Conservation (phyloP, 192 early-diverging fungal species). For the Entomortierella beljakovae region DNA sequence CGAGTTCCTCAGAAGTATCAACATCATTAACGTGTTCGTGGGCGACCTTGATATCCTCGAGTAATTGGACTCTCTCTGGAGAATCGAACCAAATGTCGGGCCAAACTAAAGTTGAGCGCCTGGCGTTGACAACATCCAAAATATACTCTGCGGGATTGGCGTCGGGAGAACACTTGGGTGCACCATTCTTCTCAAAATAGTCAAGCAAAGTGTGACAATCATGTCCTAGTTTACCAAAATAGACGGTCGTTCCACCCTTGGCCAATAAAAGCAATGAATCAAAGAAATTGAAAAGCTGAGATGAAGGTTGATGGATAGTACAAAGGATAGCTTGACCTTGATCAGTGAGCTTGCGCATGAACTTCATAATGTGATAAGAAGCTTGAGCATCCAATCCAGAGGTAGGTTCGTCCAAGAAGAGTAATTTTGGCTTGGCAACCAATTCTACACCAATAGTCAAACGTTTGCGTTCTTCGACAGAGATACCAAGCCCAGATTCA, state of each 20-base stretch:
- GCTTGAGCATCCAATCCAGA: constrained; percentile 86
- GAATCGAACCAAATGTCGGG: constrained; percentile 77
- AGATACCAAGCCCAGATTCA: constrained; percentile 80
- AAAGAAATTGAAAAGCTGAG: constrained; percentile 86
- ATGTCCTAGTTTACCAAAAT: constrained; percentile 82
- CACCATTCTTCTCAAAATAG: constrained; percentile 83
- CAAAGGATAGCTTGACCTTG: constrained; percentile 79
- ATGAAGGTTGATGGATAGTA: constrained; percentile 90
- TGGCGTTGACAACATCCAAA: constrained; percentile 82
- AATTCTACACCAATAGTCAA: constrained; percentile 90
- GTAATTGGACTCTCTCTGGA: constrained; percentile 51
- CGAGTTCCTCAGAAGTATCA: constrained; percentile 38
- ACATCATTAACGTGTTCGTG: constrained; percentile 57
- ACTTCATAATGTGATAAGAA: constrained; percentile 78
- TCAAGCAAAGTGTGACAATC: constrained; percentile 71
- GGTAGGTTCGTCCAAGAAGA: constrained; percentile 94
- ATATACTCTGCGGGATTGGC: constrained; percentile 92
- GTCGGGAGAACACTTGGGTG: constrained; percentile 65
- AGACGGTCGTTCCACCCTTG: constrained; percentile 82
- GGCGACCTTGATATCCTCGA: constrained; percentile 65
- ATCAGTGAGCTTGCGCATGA: constrained; percentile 74
- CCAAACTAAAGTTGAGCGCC: constrained; percentile 72
- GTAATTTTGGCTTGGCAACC: constrained; percentile 79
- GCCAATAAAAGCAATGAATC: constrained; percentile 84
- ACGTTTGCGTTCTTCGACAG: constrained; percentile 89